Evolutionary conservation across 1,139 yeast genomes (phyloP).

Genomic region (Candida sp.): DNA sequence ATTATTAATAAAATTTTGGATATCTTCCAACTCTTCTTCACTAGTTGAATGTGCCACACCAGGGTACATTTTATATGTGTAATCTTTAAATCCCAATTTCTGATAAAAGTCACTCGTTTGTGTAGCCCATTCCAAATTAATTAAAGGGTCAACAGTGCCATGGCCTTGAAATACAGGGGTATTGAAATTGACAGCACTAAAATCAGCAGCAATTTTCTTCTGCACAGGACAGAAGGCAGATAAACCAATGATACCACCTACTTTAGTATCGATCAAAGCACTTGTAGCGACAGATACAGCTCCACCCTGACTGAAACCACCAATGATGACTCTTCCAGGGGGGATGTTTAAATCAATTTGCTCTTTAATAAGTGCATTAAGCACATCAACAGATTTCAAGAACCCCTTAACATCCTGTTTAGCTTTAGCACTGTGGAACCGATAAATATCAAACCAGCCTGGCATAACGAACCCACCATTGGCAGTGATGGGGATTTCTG

Average conservation of each 20-base stretch:
- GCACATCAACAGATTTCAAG: slow-evolving; percentile 48
- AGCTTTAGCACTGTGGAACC: slow-evolving; percentile 46
- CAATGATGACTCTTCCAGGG: slow-evolving; percentile 71
- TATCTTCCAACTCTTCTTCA: slow-evolving; percentile 63
- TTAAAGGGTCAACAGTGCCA: slow-evolving; percentile 74
- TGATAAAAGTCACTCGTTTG: slow-evolving; percentile 45
- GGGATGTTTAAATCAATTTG: slow-evolving; percentile 65
- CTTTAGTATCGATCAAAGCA: slow-evolving; percentile 47
- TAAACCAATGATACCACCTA: slow-evolving; percentile 77
- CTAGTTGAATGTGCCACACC: slow-evolving; percentile 68
- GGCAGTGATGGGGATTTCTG: slow-evolving; percentile 61
- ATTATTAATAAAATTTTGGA: slow-evolving; percentile 46
- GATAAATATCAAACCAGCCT: slow-evolving; percentile 82
- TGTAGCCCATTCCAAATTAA: slow-evolving; percentile 48
- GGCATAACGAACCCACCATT: slow-evolving; percentile 72
- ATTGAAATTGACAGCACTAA: slow-evolving; percentile 37
- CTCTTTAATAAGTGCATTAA: slow-evolving; percentile 55
- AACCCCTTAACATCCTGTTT: slow-evolving; percentile 66
- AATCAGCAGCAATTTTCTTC: slow-evolving; percentile 29
- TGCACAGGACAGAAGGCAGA: slow-evolving; percentile 75
- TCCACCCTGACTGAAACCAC: slow-evolving; percentile 97
- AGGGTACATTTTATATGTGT: slow-evolving; percentile 54
- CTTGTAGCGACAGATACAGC: slow-evolving; percentile 64
- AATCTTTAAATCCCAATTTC: slow-evolving; percentile 48
- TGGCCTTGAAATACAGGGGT: slow-evolving; percentile 91